These are phyloP conservation scores for Pythium grandisporangium DNA, from an alignment of 352 stramenopile genomes.

Conservation along the genomic window DNA sequence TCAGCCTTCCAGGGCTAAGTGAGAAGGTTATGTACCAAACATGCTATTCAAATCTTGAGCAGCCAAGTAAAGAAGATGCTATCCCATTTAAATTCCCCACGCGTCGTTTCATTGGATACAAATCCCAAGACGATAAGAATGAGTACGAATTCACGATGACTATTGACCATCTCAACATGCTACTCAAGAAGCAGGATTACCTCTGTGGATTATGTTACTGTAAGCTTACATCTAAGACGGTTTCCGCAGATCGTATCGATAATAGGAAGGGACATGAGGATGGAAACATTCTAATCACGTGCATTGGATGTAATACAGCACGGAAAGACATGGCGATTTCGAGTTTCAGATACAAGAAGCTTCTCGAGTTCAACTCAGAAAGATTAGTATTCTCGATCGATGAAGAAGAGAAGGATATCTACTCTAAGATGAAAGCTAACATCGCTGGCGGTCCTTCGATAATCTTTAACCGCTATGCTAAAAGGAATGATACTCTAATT, in stretches of 20 bases:
- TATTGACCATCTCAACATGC: neutral
- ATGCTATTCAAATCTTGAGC: conserved; percentile 7
- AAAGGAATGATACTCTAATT: conserved; percentile 9
- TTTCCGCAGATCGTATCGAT: conserved; percentile 9
- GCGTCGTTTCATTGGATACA: conserved; percentile 5
- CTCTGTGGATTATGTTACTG: conserved; percentile 7
- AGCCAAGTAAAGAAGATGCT: conserved; percentile 2
- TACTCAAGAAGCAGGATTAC: neutral
- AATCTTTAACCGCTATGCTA: conserved; percentile 6
- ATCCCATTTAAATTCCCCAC: conserved; percentile 6
- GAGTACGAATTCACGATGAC: conserved; percentile 6
- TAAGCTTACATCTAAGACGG: conserved; percentile 2
- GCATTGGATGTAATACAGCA: conserved; percentile 14
- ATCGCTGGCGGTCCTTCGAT: conserved; percentile 5
- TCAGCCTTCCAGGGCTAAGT: conserved; percentile 6
- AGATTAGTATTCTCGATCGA: conserved; percentile 4
- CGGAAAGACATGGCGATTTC: conserved; percentile 17
- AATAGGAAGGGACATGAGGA: conserved; percentile 3
- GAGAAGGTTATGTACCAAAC: conserved; percentile 19
- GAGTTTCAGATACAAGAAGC: neutral
- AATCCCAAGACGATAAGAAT: conserved; percentile 8
- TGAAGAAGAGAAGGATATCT: conserved; percentile 7
- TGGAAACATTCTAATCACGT: conserved; percentile 12
- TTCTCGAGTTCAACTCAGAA: conserved; percentile 5
- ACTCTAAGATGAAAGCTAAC: conserved; percentile 3